Base-by-base conservation (phyloP, 306 rosid genomes). In the Quercus agrifolia region DNA sequence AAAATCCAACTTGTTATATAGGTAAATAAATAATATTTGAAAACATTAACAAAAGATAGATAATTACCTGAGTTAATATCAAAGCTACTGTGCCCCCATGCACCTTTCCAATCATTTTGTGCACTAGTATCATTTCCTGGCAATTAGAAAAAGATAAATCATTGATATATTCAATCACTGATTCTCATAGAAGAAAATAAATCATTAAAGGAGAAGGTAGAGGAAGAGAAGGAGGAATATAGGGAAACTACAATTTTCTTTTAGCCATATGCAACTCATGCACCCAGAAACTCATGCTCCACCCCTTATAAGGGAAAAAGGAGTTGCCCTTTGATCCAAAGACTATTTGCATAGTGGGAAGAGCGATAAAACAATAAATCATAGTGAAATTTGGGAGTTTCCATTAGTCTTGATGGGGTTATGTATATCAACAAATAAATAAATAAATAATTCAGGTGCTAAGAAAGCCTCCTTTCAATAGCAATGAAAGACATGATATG, bases 71-170 rank as follows among this genome's bases (percentile, higher is more conserved):
- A 87, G 86, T 88, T 92, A 74, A 86, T 86, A 54, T 83, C 70
- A 35, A 95, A 89, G 86, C 98, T 88, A 80, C 96, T 92, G 86
- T 95, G 99, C 99, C 97, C 92, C 99, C 99, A 95, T 78, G 97
- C 92, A 13, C 99, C 99, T 81, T 91, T 90, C 99, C 98, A 95
- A 83, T 95, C 92, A 80, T 95, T 95, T 77, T 92, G 91, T 10
- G 94, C 93, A 74, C 94, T 89, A 71, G 98, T 86, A 86, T 91
- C 97, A 86, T 92, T 92, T 78, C 80, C 98, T 92, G 87, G 76
- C 66, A 85, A 82, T 44, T 44, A 70, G 76, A 77, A 80, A 82
- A 35, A 57, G 69, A 38, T 19, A 79, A 76, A 75, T 59, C 35
- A 54, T 74, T 74, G 63, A 79, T 51, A 64, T 76, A 59, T 76